Base-by-base conservation (phyloP, 2,329 filamentous ascomycete species). In the Fusarium camptoceras region DNA sequence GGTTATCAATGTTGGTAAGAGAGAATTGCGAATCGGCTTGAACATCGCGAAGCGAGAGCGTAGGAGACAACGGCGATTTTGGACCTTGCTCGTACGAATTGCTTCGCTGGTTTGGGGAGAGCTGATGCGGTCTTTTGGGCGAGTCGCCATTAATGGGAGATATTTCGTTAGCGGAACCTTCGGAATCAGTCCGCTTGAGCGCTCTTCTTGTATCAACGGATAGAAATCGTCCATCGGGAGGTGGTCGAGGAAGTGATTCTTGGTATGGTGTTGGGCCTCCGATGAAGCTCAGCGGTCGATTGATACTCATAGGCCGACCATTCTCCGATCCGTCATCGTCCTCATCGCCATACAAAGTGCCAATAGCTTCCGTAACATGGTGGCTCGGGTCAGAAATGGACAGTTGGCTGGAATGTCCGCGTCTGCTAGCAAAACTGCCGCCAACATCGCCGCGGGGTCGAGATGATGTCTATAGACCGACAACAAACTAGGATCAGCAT, bases 351-450 rank as follows among this genome's bases (percentile, higher is more conserved):
- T 98, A 97, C 81, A 97, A 88, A 75, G 94, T 94, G 55, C 93
- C 93, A 80, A 97, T 97, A 64, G 94, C 92, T 80, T 97, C 94
- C 59, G 94, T 97, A 78, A 97, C 93, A 87, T 97, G 94, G 82
- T 97, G 94, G 82, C 88, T 94, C 66, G 94, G 92, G 81, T 97
- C 94, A 80, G 92, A 96, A 79, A 97, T 89, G 59, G 87, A 89
- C 53, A 89, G 82, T 75, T 88, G 86, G 76, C 81, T 86, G 64
- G 80, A 80, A 79, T 89, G 87, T 71, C 87, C 87, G 76, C 87
- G 87, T 79, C 86, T 86, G 78, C 80, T 86, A 73, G 85, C 81
- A 80, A 88, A 87, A 79, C 83, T 87, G 76, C 82, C 83, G 78
- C 86, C 84, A 79, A 83, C 81, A 82, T 88, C 83, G 81, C 78